Base-by-base conservation (phyloP, 2,329 filamentous ascomycete species). In the Talaromyces funiculosus region DNA sequence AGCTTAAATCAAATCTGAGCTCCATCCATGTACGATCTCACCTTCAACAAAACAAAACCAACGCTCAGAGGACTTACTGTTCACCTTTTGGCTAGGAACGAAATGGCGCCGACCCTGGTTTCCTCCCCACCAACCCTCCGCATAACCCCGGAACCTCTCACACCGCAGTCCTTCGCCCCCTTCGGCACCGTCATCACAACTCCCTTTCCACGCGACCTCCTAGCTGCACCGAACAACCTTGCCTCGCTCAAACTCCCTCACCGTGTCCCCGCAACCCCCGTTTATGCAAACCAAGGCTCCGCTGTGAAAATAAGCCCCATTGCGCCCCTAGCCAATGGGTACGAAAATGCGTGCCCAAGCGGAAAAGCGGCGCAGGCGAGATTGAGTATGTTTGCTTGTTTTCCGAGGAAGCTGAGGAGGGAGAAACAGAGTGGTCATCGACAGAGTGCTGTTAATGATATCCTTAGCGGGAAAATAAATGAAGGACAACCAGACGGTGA, bases 381-480 rank as follows among this genome's bases (percentile, higher is more conserved):
- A 58, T 87, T 95, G 82, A 96, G 88, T 75, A 88, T 97, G 84
- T 97, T 97, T 74, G 86, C 91, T 59, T 97, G 91, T 73, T 86
- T 86, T 54, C 87, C 89, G 9, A 82, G 89, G 37, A 67, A 78
- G 38, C 76, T 89, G 33, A 73, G 80, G n/a, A 62, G 61, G 22
- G 62, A 64, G 24, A 38, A 57, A 29, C 31, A 43, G 53, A 38
- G 33, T 22, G 40, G n/a, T 2, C 56, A 49, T 31, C 24, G 24
- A 6, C 16, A 47, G 14, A 5, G 2, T 29, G 24, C 43, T 29
- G 22, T 29, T 3, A 26, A 10, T 47, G 24, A 47, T 29, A 29
- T 47, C 4, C 3, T 47, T 6, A 29, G 29, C 14, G 43, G 24
- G 7, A 47, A n/a, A 16, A 22, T 45, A 5, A 51, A 18, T 51